Conservation (phyloP, 2,329 filamentous ascomycete genomes). For the Gremmenia infestans region DNA sequence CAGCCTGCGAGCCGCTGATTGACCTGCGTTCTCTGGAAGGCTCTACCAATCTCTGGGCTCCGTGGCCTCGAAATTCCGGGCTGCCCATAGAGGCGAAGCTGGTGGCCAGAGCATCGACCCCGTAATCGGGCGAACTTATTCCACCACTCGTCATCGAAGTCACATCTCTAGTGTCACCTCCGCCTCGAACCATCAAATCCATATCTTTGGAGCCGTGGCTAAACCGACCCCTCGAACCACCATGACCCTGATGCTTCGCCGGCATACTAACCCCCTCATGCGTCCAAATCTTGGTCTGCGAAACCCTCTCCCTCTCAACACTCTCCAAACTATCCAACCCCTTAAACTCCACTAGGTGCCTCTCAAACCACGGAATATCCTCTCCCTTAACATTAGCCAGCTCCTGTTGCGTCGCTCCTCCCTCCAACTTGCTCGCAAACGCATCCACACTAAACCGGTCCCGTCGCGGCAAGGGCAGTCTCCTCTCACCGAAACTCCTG, state of each 20-base stretch:
- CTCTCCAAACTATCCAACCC: slow-evolving; percentile 1
- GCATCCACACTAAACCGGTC: slow-evolving; percentile 2
- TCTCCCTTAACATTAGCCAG: neutral
- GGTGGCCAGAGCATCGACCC: neutral
- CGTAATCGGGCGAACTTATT: neutral
- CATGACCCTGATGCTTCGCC: neutral
- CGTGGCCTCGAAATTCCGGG: neutral
- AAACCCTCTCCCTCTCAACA: slow-evolving; percentile 1
- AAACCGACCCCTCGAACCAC: neutral
- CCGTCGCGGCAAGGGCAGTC: slow-evolving; percentile 8
- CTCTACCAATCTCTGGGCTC: neutral
- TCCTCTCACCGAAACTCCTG: neutral
- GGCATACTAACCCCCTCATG: neutral
- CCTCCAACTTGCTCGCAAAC: neutral
- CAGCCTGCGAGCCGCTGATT: too few species aligned
- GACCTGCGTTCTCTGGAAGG: neutral
- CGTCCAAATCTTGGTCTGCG: neutral
- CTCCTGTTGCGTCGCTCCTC: neutral
- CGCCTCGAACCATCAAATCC: neutral
- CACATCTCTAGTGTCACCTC: too few species aligned
- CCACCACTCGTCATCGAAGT: too few species aligned
- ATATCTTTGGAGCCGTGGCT: neutral
- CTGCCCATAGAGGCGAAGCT: neutral
- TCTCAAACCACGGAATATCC: slow-evolving; percentile 7
- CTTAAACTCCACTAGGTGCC: neutral